Base-by-base conservation (phyloP, 2,329 filamentous ascomycete species). In the Trichophyton schoenleinii region DNA sequence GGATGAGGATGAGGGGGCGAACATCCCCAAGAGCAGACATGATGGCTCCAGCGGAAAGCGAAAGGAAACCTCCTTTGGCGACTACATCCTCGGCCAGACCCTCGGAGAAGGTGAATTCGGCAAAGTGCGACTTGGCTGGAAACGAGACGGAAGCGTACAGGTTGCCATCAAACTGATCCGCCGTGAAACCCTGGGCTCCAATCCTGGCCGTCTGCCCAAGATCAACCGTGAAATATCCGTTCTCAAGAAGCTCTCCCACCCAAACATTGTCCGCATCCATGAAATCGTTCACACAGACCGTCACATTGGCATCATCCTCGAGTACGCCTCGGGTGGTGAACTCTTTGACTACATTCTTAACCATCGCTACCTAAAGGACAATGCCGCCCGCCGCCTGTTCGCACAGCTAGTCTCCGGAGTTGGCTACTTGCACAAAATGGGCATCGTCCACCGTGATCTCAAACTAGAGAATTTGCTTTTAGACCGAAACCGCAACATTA, bases 241-340 rank as follows among this genome's bases (percentile, higher is more conserved):
- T 68, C 79, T 99, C 58, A 83, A 85, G 63, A 89, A 87, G 67
- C 85, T 95, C 52, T 88, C 91, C 46, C 94, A 99, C 74, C 91
- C 92, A 20, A 99, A 99, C 73, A 99, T 99, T 72, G 94, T 99
- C 60, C 87, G 89, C 64, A 79, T 99, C 59, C 92, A 97, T 75
- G 95, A 99, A 76, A 97, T 99, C 89, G 91, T 96, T 34, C 92
- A 97, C 75, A 97, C 94, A 0, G 91, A 97, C 70, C 85, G 90
- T 66, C 91, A 97, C 69, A 99, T 97, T 74, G 94, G 94, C 66
- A 97, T 99, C 70, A 95, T 99, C 68, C 83, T 99, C 68, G 94
- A 99, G 75, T 99, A 99, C 72, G 94, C 94, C 3, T 99, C 94
- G 0, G 94, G 94, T 20, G 94, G 94, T 63, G 94, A 99, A 74